A percentile compares a stretch with the other conserved stretches of the same genome.
phyloP scores from a whole-genome alignment of 306 rosid genomes.

The Ormosia semicastrata region DNA sequence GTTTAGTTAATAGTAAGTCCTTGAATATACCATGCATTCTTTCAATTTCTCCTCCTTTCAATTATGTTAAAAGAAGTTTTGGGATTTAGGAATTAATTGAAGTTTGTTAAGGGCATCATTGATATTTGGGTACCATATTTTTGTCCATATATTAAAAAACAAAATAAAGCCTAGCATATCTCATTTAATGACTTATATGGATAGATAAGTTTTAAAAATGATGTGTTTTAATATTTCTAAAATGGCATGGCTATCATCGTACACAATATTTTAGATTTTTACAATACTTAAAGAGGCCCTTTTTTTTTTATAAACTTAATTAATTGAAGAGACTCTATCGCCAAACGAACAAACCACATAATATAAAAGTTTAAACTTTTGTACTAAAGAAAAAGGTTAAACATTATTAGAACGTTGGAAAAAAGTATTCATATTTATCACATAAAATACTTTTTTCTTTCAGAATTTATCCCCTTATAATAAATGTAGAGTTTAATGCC shows the following conservation, averaged over 20 bases:
- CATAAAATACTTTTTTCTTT: not conserved
- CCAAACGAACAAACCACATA: not conserved
- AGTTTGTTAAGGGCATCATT: not conserved
- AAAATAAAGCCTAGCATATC: not conserved
- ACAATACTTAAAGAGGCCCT: slow-evolving; percentile 10
- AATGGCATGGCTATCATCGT: not conserved
- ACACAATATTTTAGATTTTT: not conserved
- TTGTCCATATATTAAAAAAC: not conserved
- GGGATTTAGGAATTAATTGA: not conserved
- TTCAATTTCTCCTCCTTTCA: not conserved
- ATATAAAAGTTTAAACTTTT: not conserved
- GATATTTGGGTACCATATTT: not conserved
- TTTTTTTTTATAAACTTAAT: not conserved
- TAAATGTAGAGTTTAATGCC: slow-evolving; percentile 14
- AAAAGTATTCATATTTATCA: not conserved
- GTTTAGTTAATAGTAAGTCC: not conserved
- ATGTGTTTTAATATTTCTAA: not conserved
- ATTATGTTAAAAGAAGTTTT: not conserved
- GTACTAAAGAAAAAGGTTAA: not conserved
- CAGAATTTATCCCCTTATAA: slow-evolving; percentile 7
- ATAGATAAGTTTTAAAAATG: not conserved
- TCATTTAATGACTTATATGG: not conserved
- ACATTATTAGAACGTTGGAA: not conserved
- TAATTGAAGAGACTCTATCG: not conserved
- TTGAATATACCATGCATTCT: not conserved